These are phyloP conservation scores for Phytophthora melonis DNA, from an alignment of 352 stramenopile genomes.

Conservation along the genomic window DNA sequence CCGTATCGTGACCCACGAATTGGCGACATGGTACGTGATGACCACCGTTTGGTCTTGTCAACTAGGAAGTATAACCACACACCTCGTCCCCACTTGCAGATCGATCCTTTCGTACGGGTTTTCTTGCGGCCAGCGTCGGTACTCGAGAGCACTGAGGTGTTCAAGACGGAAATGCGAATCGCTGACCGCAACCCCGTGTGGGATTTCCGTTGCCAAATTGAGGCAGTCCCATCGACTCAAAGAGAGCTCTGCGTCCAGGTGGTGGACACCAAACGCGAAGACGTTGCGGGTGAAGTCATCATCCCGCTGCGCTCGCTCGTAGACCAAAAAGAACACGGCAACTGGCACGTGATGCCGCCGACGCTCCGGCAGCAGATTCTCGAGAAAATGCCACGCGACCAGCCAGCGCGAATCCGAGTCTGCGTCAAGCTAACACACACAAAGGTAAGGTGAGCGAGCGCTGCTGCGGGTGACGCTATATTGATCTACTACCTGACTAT, in stretches of 20 bases:
- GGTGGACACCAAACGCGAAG: conserved; percentile 54
- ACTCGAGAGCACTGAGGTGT: conserved; percentile 8
- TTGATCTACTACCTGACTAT: conserved; percentile 3
- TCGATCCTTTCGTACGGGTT: conserved; percentile 64
- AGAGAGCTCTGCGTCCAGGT: conserved; percentile 60
- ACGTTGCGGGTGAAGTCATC: conserved; percentile 58
- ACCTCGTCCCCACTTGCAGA: conserved; percentile 34
- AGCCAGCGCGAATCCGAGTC: conserved; percentile 54
- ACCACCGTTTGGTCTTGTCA: not conserved
- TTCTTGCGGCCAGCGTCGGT: conserved; percentile 37
- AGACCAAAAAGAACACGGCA: conserved; percentile 67
- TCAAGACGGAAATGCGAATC: conserved; percentile 52
- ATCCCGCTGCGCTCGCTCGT: conserved; percentile 60
- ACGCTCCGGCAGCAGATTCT: conserved; percentile 72
- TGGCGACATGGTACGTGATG: conserved; percentile 46
- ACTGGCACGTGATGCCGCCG: conserved; percentile 64
- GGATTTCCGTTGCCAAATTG: conserved; percentile 44
- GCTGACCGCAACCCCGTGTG: conserved; percentile 59
- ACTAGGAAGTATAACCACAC: not conserved
- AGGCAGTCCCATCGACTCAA: conserved; percentile 48
- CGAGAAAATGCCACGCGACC: conserved; percentile 45
- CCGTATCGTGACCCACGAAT: conserved; percentile 57
- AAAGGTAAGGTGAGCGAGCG: conserved; percentile 43
- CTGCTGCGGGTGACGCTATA: conserved; percentile 4
- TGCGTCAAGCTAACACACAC: conserved; percentile 59